Conservation (phyloP, 139 green algal genomes). For the Prasinococcaceae sp. region DNA sequence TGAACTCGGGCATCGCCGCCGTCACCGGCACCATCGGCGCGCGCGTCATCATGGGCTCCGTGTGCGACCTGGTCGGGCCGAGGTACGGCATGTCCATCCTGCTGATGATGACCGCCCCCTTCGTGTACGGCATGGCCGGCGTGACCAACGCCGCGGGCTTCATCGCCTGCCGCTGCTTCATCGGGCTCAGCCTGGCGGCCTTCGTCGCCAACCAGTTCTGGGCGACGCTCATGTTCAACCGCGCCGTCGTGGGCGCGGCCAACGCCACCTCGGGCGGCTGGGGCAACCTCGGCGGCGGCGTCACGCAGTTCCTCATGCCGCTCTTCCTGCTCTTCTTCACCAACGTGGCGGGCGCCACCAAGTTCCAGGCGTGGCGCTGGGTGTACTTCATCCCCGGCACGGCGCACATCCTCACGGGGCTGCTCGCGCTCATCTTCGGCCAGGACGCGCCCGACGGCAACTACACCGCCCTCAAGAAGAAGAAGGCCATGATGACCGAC, state of each 20-base stretch:
- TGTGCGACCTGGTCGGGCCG: slow-evolving; percentile 64
- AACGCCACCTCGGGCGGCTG: slow-evolving; percentile 66
- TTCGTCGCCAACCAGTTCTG: slow-evolving; percentile 90
- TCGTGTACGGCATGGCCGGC: slow-evolving; percentile 41
- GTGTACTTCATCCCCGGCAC: slow-evolving; percentile 70
- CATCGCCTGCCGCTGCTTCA: slow-evolving; percentile 58
- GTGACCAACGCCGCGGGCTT: slow-evolving; percentile 45
- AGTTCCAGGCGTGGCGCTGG: slow-evolving; percentile 63
- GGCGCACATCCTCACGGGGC: slow-evolving; percentile 46
- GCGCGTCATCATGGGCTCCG: slow-evolving; percentile 44
- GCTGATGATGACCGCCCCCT: slow-evolving; percentile 34
- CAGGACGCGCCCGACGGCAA: slow-evolving; percentile 74
- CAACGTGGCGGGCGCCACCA: slow-evolving; percentile 1
- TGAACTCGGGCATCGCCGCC: slow-evolving; percentile 35
- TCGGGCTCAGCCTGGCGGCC: slow-evolving; percentile 59
- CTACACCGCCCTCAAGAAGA: slow-evolving; percentile 53
- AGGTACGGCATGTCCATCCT: slow-evolving; percentile 43
- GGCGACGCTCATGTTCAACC: slow-evolving; percentile 65
- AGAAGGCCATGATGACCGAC: too few relatives aligned
- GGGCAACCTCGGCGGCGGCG: slow-evolving; percentile 66
- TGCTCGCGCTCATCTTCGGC: slow-evolving; percentile 17
- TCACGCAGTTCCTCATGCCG: slow-evolving; percentile 83
- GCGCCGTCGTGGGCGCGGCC: slow-evolving; percentile 64
- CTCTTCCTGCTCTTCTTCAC: slow-evolving; percentile 49
- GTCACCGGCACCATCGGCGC: slow-evolving; percentile 46